Evolutionary conservation across 192 early-diverging fungal species (phyloP), one percentile per base, ranked within the genome.

Genomic region (Gaertneriomyces semiglobifer): DNA sequence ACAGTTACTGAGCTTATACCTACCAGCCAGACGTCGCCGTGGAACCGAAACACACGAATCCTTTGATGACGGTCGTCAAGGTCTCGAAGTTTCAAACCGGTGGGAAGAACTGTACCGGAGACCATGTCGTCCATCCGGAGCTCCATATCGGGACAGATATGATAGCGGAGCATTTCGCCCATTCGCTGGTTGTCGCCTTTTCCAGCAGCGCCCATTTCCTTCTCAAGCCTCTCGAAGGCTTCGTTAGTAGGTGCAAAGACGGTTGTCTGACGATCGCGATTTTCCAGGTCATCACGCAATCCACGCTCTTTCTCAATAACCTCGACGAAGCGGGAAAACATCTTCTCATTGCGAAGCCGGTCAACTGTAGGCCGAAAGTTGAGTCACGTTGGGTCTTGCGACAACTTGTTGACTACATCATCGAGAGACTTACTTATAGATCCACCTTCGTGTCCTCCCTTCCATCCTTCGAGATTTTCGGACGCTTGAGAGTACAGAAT

Each of bases 1-100:
- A 33, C 25, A 33, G 2, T 33, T 33, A 33, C 25, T 33, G 25
- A 33, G 25, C 25, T 33, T 2, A 2, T 1, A 70, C 65, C 7
- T 43, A 73, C 66, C 52, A 77, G 38, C 58, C 51, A 70, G 44
- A 58, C 44, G 38, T 70, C 55, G 12, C 44, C 45, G 41, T 14
- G 9, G 45, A 74, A 54, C 4, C 46, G 19, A 62, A 44, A 56
- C 14, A 77, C 71, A 41, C 72, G 70, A 50, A 77, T 70, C 11
- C 67, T n/a, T 60, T 77, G 75, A 60, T 58, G 75, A 7, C 56
- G 69, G 53, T 61, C 66, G 18, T 58, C 53, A 50, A 77, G 71
- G 5, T 20, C 25, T 47, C 61, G 50, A 42, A 70, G 62, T 8
- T 51, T 11, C 19, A 77, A 67, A 57, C 58, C 39, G 58, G 75